A percentile compares a stretch with the other conserved stretches of the same genome.
Conservation (phyloP, 2,329 filamentous ascomycete genomes). For the Calonectria pseudoreteaudii region DNA sequence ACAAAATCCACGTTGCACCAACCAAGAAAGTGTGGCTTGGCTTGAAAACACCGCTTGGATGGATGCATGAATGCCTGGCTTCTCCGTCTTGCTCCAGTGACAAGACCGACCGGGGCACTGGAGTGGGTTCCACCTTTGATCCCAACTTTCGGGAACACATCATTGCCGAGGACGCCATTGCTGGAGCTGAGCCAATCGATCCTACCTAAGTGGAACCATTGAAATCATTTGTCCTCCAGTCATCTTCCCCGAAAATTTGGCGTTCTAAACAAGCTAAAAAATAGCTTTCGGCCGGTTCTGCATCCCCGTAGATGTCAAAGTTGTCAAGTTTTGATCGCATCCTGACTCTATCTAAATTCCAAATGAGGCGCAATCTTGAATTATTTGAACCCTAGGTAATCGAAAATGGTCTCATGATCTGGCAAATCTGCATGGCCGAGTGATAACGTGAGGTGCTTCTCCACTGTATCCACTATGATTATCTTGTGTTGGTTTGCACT, state of each 20-base stretch:
- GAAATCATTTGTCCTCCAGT: background rate
- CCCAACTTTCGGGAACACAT: background rate
- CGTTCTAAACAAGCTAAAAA: background rate
- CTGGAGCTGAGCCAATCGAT: background rate
- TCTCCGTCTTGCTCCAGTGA: background rate
- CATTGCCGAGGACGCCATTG: background rate
- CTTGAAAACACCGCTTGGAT: background rate
- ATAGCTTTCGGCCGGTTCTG: too few relatives aligned
- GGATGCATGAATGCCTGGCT: background rate
- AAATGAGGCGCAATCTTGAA: background rate
- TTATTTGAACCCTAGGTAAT: background rate
- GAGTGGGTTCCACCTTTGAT: background rate
- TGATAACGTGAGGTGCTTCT: background rate
- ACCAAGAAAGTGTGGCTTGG: background rate
- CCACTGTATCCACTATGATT: background rate
- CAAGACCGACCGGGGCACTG: background rate
- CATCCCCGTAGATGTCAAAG: background rate
- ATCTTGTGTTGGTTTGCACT: background rate
- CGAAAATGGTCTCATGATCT: background rate
- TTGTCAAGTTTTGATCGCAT: background rate
- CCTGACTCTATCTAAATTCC: background rate
- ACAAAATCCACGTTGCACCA: background rate
- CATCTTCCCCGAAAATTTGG: background rate
- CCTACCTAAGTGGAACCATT: background rate
- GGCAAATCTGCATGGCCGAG: background rate